Base-by-base conservation (phyloP, 805 yeast genomes). In the Lipomyces oligophaga region DNA sequence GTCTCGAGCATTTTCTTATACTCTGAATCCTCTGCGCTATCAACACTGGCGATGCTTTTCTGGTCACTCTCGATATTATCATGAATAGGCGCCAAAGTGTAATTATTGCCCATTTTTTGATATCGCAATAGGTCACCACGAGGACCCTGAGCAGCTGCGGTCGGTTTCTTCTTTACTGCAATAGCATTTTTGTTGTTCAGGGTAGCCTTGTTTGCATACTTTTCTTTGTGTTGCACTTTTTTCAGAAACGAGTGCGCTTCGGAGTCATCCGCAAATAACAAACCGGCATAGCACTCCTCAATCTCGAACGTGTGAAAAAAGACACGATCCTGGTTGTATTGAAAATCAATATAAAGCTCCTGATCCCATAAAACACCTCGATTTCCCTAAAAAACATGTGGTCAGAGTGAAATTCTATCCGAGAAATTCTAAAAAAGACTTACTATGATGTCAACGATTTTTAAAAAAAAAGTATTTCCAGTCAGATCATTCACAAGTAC, bases 311-410 rank as follows among this genome's bases (percentile, higher is more conserved):
- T 75, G 64, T 93, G 97, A 74, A 93, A 93, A 67, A 86, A 93
- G 32, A 95, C 80, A 26, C 98, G 77, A 65, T 93, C 98, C 66
- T 93, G 97, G 61, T 85, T 78, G 67, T 93, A 93, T 58, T 82
- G 81, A 65, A 93, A 88, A 59, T 85, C 83, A 10, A 86, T 81
- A 60, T 85, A 90, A 39, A 93, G 67, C 66, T 93, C 98, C 66
- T 93, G 98, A 65, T 93, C 98, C 98, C 98, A 93, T 0, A 93
- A 56, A 0, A 93, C 95, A 28, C 97, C 97, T 34, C 83, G 71
- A 52, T 79, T 76, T 5, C 94, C 95, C 31, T 72, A 61, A 2
- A 25, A 15, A 4, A 2, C 10, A 22, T 25, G 18, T 5, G 15
- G 26, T 15, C 15, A 19, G n/a, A 10, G 16, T 19, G 20, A 16